Evolutionary conservation across 768 basidiomycete genomes (phyloP).

Genomic region (Suillus weaverae): DNA sequence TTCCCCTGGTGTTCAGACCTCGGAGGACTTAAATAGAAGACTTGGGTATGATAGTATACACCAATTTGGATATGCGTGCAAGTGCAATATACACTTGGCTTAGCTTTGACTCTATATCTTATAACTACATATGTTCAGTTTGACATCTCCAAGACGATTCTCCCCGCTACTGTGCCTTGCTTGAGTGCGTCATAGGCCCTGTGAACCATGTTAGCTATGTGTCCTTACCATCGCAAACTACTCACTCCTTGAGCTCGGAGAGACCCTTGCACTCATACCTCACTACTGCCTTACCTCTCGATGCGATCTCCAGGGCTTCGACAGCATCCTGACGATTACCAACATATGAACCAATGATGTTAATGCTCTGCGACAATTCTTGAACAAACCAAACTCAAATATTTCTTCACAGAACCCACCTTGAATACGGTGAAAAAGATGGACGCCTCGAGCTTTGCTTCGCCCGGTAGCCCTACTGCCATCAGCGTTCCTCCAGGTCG

Average conservation of each 20-base stretch:
- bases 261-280: constrained; percentile 49
- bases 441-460: constrained; percentile 55
- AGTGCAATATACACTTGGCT: background rate
- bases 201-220: background rate
- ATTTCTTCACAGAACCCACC: constrained; percentile 36
- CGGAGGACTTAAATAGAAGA: background rate
- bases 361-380: constrained; percentile 21
- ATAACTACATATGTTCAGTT: constrained; percentile 14
- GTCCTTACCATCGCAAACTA: constrained; percentile 9
- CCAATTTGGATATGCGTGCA: background rate
- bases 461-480: constrained; percentile 72
- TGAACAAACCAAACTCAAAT: constrained; percentile 9
- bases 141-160: constrained; percentile 38
- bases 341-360: constrained; percentile 40
- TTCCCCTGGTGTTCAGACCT: constrained; percentile 10
- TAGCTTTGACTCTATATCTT: background rate
- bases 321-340: constrained; percentile 82
- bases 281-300: constrained; percentile 67
- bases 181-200: constrained; percentile 43
- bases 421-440: constrained; percentile 76
- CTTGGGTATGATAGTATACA: background rate
- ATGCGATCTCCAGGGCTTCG: constrained; percentile 79
- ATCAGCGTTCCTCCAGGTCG: constrained; percentile 72
- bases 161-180: constrained; percentile 43
- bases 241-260: constrained; percentile 51